phyloP scores from a whole-genome alignment of 306 rosid species.

The Corylus heterophylla region DNA sequence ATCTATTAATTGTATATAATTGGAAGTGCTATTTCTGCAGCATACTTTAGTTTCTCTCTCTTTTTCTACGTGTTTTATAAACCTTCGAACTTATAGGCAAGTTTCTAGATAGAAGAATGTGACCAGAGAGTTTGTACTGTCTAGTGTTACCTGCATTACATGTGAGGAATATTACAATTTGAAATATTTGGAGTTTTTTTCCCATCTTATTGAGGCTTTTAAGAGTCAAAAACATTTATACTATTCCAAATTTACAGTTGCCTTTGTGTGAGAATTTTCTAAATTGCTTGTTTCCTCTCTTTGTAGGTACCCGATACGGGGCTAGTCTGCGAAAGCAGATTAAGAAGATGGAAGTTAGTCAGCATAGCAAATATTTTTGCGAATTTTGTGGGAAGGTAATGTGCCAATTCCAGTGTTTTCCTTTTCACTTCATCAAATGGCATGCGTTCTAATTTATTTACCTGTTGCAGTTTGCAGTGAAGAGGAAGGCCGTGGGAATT shows the following conservation, averaged over 20 bases:
- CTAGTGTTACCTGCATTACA: neutral
- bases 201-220: too few relatives aligned
- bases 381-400: constrained; percentile 89
- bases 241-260: neutral
- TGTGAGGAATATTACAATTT: neutral
- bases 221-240: too few relatives aligned
- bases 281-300: neutral
- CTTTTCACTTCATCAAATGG: neutral
- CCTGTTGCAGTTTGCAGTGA: constrained; percentile 66
- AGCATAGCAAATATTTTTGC: constrained; percentile 84
- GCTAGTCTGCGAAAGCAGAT: constrained; percentile 94
- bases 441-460: neutral
- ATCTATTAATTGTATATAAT: neutral
- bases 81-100: neutral
- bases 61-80: neutral
- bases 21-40: neutral
- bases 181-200: neutral
- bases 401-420: neutral
- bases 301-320: constrained; percentile 81
- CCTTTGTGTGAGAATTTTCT: neutral
- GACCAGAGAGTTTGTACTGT: neutral
- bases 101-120: neutral
- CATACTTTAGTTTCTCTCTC: neutral
- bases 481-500: constrained; percentile 85
- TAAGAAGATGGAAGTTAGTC: constrained; percentile 95